phyloP scores from a whole-genome alignment of 2,329 filamentous ascomycete species.

The Aspergillus flavus region DNA sequence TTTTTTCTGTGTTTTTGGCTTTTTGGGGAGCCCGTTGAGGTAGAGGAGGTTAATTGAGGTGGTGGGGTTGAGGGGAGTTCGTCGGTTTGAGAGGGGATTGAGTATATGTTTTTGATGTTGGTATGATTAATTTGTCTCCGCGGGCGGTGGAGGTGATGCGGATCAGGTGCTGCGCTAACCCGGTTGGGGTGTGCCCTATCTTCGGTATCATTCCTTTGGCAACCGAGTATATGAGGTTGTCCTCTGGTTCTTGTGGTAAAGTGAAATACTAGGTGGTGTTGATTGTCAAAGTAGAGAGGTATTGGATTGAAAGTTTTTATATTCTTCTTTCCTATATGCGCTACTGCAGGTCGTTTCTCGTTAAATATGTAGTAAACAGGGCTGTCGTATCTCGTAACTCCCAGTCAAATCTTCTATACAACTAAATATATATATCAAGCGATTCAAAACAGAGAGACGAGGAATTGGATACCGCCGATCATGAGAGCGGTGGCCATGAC shows the following conservation, averaged over 20 bases:
- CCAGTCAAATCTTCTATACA: constrained; percentile 2
- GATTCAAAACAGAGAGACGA: constrained; percentile 27
- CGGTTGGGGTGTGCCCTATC: constrained; percentile 3
- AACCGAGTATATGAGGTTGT: no score
- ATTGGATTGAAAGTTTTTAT: neutral
- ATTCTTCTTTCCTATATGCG: neutral
- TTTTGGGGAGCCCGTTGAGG: neutral
- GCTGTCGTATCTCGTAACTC: neutral
- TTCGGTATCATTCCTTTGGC: no score
- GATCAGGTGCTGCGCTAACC: constrained; percentile 10
- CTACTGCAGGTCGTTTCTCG: constrained; percentile 1
- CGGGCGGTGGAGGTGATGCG: constrained; percentile 2
- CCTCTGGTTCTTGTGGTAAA: no score
- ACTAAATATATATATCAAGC: constrained; percentile 16
- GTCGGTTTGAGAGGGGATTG: neutral
- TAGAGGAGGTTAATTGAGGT: constrained; percentile 1
- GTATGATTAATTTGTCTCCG: neutral
- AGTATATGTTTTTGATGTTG: neutral
- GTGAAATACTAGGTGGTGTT: no score
- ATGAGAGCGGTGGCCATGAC: constrained; percentile 26
- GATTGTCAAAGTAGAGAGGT: neutral
- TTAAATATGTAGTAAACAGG: constrained; percentile 1
- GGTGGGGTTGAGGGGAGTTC: neutral
- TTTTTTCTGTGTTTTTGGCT: constrained; percentile 29
- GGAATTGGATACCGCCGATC: constrained; percentile 26